Evolutionary conservation across 169 alveolate species (phyloP).

Genomic region (Cryptosporidium sp.): DNA sequence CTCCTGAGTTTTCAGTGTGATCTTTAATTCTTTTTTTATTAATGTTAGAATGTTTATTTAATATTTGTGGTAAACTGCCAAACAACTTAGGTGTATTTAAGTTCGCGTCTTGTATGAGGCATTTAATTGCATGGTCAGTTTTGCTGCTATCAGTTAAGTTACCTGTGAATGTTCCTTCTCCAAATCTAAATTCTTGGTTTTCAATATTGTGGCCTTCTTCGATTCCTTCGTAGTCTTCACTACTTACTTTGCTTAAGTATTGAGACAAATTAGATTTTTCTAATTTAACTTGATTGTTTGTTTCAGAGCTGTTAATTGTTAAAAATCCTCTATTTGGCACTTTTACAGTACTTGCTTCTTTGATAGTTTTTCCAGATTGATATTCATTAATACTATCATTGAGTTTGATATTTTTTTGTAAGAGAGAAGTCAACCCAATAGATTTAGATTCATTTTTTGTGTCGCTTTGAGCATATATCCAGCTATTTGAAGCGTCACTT

Average conservation of each 20-base stretch:
- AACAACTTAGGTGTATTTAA: conserved; percentile 32
- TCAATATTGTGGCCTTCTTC: conserved; percentile 8
- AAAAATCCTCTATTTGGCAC: conserved; percentile 30
- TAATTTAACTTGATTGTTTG: background rate
- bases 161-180: conserved; percentile 13
- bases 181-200: conserved; percentile 34
- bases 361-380: background rate
- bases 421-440: conserved; percentile 52
- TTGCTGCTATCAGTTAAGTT: background rate
- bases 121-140: background rate
- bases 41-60: background rate
- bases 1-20: background rate
- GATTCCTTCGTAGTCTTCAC: conserved; percentile 12
- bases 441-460: conserved; percentile 68
- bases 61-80: background rate
- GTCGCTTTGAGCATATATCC: conserved; percentile 57
- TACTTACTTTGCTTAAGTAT: background rate
- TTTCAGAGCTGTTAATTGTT: background rate
- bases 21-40: conserved; percentile 50
- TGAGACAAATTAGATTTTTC: background rate
- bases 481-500: conserved; percentile 72
- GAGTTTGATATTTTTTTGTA: conserved; percentile 37
- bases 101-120: conserved; percentile 48
- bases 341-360: background rate
- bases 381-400: conserved; percentile 3